Base-by-base conservation (phyloP, 2,329 filamentous ascomycete species). In the Westerdykella ornata region DNA sequence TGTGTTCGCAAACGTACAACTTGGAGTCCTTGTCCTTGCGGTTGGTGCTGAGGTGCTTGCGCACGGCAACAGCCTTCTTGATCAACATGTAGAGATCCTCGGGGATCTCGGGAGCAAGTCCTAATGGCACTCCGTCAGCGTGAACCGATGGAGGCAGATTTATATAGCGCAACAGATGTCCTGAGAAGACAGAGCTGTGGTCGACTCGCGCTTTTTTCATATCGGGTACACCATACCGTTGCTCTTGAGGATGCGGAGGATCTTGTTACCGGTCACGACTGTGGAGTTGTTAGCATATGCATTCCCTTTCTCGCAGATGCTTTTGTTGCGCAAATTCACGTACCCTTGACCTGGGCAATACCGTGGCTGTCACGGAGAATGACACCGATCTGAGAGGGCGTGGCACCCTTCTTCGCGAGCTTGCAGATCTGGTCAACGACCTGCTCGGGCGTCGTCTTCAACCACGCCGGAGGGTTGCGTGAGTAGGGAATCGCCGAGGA, bases 21-120 rank as follows among this genome's bases (percentile, higher is more conserved):
- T 98, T 98, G 80, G 84, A 87, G 81, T 98, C 92, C 81, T 88
- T 94, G 82, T 98, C 92, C 84, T 98, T 98, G 77, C 92, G 90
- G 85, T 98, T 98, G 76, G 88, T 88, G 83, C 96, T 88, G 62
- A 98, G 88, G 78, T 98, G 94, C 87, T 98, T 98, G 78, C 92
- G 90, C 78, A 98, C 92, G 70, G 60, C 56, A 44, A 63, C 67
- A 70, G 94, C 90, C 88, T 98, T 98, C 86, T 96, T 96, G 87
- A 97, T 97, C 73, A 97, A 80, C 86, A 95, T 94, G 85, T 97
- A 98, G 62, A 97, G 85, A 76, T 98, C 92, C 83, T 98, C 92
- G 70, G 94, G 92, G 65, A 98, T 84, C 73, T 97, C 89, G 72
- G 94, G 92, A 63, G 92, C 90, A 71, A 98, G 88, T 78, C 92